Conservation (phyloP, 2,329 filamentous ascomycete species). For the Allantophomopsis lycopodina region DNA sequence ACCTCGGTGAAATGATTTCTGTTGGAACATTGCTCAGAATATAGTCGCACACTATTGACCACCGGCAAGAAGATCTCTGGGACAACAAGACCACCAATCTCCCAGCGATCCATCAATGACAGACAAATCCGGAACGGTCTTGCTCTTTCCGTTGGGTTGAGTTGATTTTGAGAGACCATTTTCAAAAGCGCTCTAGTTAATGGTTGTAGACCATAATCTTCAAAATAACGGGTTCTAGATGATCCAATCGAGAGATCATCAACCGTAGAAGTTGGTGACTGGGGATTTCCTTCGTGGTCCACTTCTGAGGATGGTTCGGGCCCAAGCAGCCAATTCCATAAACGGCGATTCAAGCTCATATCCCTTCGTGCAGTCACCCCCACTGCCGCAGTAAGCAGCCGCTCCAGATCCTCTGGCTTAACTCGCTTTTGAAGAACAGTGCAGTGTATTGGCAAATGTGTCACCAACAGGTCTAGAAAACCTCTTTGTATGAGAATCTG, state of each 20-base stretch:
- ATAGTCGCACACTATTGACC: constrained; percentile 65
- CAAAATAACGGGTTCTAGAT: constrained; percentile 69
- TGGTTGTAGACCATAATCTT: constrained; percentile 60
- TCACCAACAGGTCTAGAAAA: constrained; percentile 84
- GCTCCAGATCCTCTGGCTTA: constrained; percentile 62
- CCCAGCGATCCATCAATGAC: constrained; percentile 96
- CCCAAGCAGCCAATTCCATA: constrained; percentile 95
- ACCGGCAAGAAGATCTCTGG: constrained; percentile 81
- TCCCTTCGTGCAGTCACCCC: constrained; percentile 80
- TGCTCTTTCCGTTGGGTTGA: constrained; percentile 52
- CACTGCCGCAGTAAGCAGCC: constrained; percentile 70
- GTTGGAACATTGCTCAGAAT: constrained; percentile 49
- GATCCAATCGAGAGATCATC: constrained; percentile 15
- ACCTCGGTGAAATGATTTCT: constrained; percentile 72
- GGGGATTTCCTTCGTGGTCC: constrained; percentile 31
- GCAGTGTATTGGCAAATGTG: constrained; percentile 76
- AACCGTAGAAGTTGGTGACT: constrained; percentile 24
- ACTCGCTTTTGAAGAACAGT: constrained; percentile 65
- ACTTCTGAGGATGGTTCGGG: constrained; percentile 41
- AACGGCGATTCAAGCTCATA: constrained; percentile 86
- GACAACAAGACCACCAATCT: constrained; percentile 82
- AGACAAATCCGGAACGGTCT: constrained; percentile 84
- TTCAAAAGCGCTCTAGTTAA: constrained; percentile 62
- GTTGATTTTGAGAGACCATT: constrained; percentile 50
- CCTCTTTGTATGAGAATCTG: constrained; percentile 88